Evolutionary conservation across 805 yeast species (phyloP).

Genomic region (Wickerhamiella nectarea): DNA sequence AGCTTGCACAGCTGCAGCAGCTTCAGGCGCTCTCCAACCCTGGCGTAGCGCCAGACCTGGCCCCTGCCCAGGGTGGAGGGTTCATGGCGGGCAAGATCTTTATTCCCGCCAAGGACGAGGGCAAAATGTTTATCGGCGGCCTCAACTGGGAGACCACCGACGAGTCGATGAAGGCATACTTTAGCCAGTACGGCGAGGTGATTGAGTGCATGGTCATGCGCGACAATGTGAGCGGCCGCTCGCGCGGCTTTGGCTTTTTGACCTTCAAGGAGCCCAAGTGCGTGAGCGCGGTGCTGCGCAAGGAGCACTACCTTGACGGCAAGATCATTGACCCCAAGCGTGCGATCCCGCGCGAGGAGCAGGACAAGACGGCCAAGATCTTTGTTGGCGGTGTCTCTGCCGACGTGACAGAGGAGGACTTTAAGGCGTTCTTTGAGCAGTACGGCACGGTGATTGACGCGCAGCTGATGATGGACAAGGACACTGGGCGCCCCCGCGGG

Average conservation of each 20-base stretch:
- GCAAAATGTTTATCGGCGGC: constrained; percentile 93
- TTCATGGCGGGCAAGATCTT: constrained; percentile 32
- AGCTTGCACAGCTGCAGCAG: constrained; percentile 21
- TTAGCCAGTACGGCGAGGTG: constrained; percentile 79
- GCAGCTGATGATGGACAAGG: constrained; percentile 93
- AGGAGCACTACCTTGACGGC: constrained; percentile 85
- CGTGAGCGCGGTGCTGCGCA: constrained; percentile 73
- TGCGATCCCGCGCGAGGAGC: constrained; percentile 95
- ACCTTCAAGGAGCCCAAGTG: constrained; percentile 71
- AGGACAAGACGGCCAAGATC: constrained; percentile 89
- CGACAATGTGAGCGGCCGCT: constrained; percentile 71
- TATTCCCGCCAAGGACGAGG: constrained; percentile 50
- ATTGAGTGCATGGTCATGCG: constrained; percentile 85
- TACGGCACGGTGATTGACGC: constrained; percentile 91
- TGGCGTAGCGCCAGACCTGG: constrained; percentile 14
- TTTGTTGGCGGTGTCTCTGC: constrained; percentile 96
- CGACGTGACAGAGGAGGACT: constrained; percentile 82
- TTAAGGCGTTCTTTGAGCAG: constrained; percentile 69
- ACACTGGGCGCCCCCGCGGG: constrained; percentile 92
- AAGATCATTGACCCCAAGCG: constrained; percentile 94
- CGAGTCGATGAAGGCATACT: constrained; percentile 67
- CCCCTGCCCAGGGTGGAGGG: constrained; percentile 18
- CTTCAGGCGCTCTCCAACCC: constrained; percentile 10
- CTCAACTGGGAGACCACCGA: constrained; percentile 96
- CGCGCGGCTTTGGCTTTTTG: constrained; percentile 89